Conservation (phyloP, 495 filamentous ascomycete genomes). For the Penicillium canescens region DNA sequence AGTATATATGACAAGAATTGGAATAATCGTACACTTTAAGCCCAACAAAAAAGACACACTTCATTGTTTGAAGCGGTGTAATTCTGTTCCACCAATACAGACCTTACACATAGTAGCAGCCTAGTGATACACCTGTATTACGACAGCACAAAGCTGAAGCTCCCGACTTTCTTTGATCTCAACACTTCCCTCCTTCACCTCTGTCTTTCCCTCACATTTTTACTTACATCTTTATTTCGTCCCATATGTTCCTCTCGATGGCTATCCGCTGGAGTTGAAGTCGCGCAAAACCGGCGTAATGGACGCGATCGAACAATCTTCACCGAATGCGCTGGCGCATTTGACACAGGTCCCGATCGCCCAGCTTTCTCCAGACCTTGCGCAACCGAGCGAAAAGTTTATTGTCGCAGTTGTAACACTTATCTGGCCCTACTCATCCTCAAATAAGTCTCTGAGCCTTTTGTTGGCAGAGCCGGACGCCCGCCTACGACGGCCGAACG, state of each 20-base stretch:
- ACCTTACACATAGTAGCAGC: no score
- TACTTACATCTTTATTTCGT: neutral
- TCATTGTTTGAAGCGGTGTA: neutral
- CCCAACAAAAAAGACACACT: neutral
- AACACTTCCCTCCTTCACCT: no score
- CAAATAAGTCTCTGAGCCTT: conserved; percentile 68
- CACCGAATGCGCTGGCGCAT: conserved; percentile 21
- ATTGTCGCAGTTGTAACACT: conserved; percentile 75
- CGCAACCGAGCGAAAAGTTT: conserved; percentile 29
- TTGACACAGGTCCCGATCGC: conserved; percentile 61
- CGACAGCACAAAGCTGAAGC: conserved; percentile 6
- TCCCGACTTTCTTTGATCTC: neutral
- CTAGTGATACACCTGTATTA: conserved; percentile 18
- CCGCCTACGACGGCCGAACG: conserved; percentile 72
- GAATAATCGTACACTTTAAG: no score
- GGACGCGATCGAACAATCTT: conserved; percentile 30
- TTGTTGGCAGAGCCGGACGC: conserved; percentile 85
- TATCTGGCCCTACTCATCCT: conserved; percentile 88
- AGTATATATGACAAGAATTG: no score
- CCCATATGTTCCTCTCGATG: neutral
- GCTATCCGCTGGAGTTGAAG: conserved; percentile 10
- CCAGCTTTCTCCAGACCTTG: conserved; percentile 58
- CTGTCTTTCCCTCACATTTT: neutral
- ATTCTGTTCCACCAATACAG: no score
- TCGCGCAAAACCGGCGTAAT: conserved; percentile 24